Base-by-base conservation (phyloP, 2,329 filamentous ascomycete genomes). In the Achaetomium macrosporum region DNA sequence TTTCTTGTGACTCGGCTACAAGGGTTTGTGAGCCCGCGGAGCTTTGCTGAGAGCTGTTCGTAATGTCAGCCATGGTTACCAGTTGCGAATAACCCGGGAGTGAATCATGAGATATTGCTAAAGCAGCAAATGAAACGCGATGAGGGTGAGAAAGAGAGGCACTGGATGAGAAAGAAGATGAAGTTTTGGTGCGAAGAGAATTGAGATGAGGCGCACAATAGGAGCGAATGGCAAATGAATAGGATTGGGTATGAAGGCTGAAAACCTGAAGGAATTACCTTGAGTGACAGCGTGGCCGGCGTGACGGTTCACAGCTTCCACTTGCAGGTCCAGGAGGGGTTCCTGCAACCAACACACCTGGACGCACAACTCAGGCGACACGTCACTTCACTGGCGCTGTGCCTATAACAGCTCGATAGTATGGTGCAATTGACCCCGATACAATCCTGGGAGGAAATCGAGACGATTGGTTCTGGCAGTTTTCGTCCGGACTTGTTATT, bases 201-300 rank as follows among this genome's bases (percentile, higher is more conserved):
- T n/a, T 20, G 30, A 37, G 36, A 39, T 17, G 31, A 10, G 19
- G 6, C 16, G 36, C 29, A 52, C 41, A 36, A 44, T 20, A 39
- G 16, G 10, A 47, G 12, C 5, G 19, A 43, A 45, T 17, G 36
- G n/a, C 7, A 8, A 17, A 39, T 37, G 47, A 45, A 46, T 42
- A 9, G 35, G 16, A 16, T 43, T 29, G 40, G 36, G 42, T 42
- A 41, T 43, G 43, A 43, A 49, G 19, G 19, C 8, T 8, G n/a
- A 33, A 36, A 41, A 39, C 33, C 36, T 17, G 31, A 52, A 42
- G 20, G 29, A 42, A 41, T 20, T 43, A 49, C 50, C 40, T 54
- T 42, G 42, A 20, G 35, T 54, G 50, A 56, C 50, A 57, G 55
- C 55, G 55, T 54, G 50, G 50, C 50, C 35, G 50, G 15, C 17